Evolutionary conservation across 2,329 filamentous ascomycete species (phyloP).

Genomic region (Fusarium neocosmosporiellum): DNA sequence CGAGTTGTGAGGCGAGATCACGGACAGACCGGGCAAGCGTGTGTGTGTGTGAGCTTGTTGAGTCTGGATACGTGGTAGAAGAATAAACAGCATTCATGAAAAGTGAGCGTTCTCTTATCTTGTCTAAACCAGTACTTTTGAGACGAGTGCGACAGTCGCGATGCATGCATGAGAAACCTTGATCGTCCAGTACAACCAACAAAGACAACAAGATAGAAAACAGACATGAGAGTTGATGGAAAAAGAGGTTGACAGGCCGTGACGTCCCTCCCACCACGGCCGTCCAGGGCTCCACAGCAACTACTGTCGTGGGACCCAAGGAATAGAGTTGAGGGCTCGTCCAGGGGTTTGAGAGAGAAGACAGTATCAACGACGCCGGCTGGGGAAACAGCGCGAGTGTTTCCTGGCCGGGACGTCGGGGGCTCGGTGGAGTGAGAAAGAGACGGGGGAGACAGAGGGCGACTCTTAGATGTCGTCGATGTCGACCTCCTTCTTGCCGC

Average conservation of each 20-base stretch:
- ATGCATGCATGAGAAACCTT: constrained; percentile 38
- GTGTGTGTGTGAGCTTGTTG: background rate
- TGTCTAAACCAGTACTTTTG: constrained; percentile 43
- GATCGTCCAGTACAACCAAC: constrained; percentile 36
- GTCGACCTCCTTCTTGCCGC: constrained; percentile 82
- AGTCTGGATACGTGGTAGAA: constrained; percentile 6
- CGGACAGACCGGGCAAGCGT: background rate
- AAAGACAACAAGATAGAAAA: constrained; percentile 38
- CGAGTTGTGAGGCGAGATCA: background rate
- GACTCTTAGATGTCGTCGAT: constrained; percentile 89
- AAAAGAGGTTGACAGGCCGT: constrained; percentile 53
- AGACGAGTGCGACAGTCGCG: constrained; percentile 36
- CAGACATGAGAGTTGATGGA: constrained; percentile 28
- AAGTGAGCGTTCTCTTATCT: constrained; percentile 42
- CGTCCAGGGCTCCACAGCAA: constrained; percentile 51
- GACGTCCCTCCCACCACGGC: constrained; percentile 73
- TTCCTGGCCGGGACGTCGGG: constrained; percentile 33
- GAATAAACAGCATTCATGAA: constrained; percentile 25
- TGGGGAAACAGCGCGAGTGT: constrained; percentile 5
- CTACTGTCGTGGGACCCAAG: constrained; percentile 60
- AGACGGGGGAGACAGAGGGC: constrained; percentile 1
- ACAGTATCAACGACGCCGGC: constrained; percentile 61
- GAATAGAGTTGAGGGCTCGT: constrained; percentile 14
- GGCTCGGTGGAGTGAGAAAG: constrained; percentile 35
- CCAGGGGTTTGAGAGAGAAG: constrained; percentile 70